Conservation (phyloP, 371 early-diverging fungal genomes). For the Antonospora locustae region DNA sequence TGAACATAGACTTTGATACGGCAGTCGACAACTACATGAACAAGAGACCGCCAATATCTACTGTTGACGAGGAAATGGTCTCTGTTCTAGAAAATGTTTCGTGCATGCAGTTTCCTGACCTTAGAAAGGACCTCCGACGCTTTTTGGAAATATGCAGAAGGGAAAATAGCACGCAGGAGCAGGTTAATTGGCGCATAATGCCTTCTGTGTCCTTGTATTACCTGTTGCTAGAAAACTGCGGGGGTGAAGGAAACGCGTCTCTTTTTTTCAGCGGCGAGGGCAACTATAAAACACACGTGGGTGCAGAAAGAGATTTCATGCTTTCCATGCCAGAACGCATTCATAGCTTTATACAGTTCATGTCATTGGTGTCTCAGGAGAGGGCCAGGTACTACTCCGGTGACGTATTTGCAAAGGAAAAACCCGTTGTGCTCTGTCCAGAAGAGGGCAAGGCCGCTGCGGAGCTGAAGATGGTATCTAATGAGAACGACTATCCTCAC, state of each 20-base stretch:
- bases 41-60: slow-evolving; percentile 15
- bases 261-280: no score
- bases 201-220: slow-evolving; percentile 43
- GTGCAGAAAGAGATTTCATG: neutral
- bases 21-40: slow-evolving; percentile 22
- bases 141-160: slow-evolving; percentile 21
- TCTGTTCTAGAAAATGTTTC: slow-evolving; percentile 5
- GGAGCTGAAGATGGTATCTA: neutral
- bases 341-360: neutral
- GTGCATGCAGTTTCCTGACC: slow-evolving; percentile 33
- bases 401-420: neutral
- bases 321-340: neutral
- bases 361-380: neutral
- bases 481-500: slow-evolving; percentile 11
- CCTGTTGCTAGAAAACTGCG: slow-evolving; percentile 27
- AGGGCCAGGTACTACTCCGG: neutral
- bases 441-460: neutral
- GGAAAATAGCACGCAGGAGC: slow-evolving; percentile 6
- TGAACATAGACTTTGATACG: slow-evolving; percentile 20
- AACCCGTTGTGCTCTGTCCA: neutral
- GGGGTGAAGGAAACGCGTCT: no score
- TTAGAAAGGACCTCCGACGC: slow-evolving; percentile 23
- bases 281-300: neutral
- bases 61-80: slow-evolving; percentile 9
- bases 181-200: slow-evolving; percentile 29